These are phyloP conservation scores for Globisporangium megalacanthum DNA, from an alignment of 352 stramenopile genomes.

Conservation along the genomic window DNA sequence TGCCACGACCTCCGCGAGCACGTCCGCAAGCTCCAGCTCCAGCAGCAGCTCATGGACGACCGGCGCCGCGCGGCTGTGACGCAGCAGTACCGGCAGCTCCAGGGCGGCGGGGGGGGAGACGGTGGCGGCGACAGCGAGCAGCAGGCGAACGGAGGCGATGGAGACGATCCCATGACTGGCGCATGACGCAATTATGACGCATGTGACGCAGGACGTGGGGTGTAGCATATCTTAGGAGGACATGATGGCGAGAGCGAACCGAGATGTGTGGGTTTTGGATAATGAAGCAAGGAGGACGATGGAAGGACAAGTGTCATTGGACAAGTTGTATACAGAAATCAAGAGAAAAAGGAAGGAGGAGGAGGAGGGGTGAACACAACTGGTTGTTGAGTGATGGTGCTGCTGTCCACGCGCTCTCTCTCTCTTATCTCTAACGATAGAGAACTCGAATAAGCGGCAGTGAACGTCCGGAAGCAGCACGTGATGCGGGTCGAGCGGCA, in stretches of 20 bases:
- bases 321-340: too few relatives aligned
- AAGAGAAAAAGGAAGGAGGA: too few relatives aligned
- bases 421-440: too few relatives aligned
- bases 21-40: constrained; percentile 93
- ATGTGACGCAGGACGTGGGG: background rate
- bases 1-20: constrained; percentile 95
- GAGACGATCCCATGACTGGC: constrained; percentile 24
- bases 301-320: too few relatives aligned
- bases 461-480: background rate
- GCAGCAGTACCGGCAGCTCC: constrained; percentile 83
- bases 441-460: too few relatives aligned
- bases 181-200: constrained; percentile 5
- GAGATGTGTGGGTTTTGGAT: too few relatives aligned
- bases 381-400: too few relatives aligned
- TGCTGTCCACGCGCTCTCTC: too few relatives aligned
- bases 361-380: too few relatives aligned
- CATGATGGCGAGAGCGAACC: too few relatives aligned
- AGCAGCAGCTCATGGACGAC: constrained; percentile 98
- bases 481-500: background rate
- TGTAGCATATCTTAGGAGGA: constrained; percentile 11
- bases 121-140: constrained; percentile 1
- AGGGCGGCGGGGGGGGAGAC: constrained; percentile 21
- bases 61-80: constrained; percentile 87
- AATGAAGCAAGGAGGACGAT: too few relatives aligned
- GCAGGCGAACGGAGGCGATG: constrained; percentile 12